Evolutionary conservation across 768 basidiomycete genomes (phyloP).

Genomic region (Agrocybe pediades): DNA sequence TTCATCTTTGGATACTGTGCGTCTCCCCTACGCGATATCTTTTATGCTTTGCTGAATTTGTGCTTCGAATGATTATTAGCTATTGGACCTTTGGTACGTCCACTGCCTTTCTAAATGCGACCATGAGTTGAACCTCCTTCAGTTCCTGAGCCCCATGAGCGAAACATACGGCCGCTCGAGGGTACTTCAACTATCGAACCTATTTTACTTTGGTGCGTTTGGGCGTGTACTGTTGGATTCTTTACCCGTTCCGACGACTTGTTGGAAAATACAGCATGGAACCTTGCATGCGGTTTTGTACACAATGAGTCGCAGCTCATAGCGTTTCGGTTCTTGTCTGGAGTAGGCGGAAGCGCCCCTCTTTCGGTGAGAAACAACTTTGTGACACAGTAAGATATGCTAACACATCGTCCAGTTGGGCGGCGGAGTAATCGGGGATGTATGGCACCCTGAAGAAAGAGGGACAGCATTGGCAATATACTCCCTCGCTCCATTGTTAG

Average conservation of each 20-base stretch:
- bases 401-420: conserved; percentile 39
- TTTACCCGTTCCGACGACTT: neutral
- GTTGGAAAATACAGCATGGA: conserved; percentile 47
- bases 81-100: conserved; percentile 48
- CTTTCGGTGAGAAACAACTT: conserved; percentile 48
- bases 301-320: conserved; percentile 58
- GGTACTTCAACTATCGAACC: conserved; percentile 62
- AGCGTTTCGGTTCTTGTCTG: conserved; percentile 69
- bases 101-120: neutral
- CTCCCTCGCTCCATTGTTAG: conserved; percentile 64
- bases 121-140: neutral
- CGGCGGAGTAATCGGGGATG: conserved; percentile 67
- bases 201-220: conserved; percentile 60
- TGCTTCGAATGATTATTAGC: conserved; percentile 31
- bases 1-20: conserved; percentile 58
- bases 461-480: conserved; percentile 69
- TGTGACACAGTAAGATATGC: neutral
- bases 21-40: no score
- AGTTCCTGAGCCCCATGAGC: conserved; percentile 62
- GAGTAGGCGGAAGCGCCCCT: conserved; percentile 74
- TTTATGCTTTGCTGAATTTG: neutral
- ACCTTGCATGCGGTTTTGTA: conserved; percentile 66
- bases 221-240: neutral
- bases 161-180: conserved; percentile 71
- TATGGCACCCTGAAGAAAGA: conserved; percentile 62